phyloP scores from a whole-genome alignment of 208 protist genomes.

The Acanthamoeba castellanii region DNA sequence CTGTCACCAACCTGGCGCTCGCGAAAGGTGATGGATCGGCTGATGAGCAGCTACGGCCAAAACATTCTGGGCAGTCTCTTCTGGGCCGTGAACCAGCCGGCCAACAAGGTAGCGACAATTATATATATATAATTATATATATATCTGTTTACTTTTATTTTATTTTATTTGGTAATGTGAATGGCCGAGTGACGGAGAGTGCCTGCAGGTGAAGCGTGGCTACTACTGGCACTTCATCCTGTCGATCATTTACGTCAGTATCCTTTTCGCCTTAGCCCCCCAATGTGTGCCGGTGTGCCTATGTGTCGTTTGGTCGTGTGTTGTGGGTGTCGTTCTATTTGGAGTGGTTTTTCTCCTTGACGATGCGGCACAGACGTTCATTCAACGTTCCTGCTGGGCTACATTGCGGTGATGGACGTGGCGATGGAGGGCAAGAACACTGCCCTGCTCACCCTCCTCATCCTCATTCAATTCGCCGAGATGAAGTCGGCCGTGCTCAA shows the following conservation, averaged over 20 bases:
- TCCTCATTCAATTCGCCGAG: constrained; percentile 48
- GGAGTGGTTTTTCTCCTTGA: too few relatives aligned
- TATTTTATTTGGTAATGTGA: too few relatives aligned
- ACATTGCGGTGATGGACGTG: constrained; percentile 2
- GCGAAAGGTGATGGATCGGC: constrained; percentile 4
- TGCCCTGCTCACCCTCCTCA: constrained; percentile 24
- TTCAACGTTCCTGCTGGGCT: background rate
- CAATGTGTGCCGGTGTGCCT: background rate
- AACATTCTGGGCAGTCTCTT: constrained; percentile 49
- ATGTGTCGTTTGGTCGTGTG: background rate
- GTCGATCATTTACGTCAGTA: constrained; percentile 45
- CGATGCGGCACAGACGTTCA: background rate
- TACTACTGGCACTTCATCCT: constrained; percentile 49
- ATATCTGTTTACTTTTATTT: too few relatives aligned
- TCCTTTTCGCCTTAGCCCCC: constrained; percentile 14
- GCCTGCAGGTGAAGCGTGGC: constrained; percentile 12
- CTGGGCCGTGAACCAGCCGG: constrained; percentile 35
- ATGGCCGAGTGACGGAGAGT: too few relatives aligned
- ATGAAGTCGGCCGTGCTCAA: constrained; percentile 63
- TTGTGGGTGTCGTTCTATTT: background rate
- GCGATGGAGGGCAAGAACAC: constrained; percentile 55
- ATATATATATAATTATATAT: too few relatives aligned
- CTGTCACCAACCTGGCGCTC: background rate
- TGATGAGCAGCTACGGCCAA: constrained; percentile 31
- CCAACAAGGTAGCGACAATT: background rate